Percentiles rank a stretch among this genome's conserved stretches.
Evolutionary conservation across 352 stramenopile genomes (phyloP).

Genomic region (Phytophthora litchii): DNA sequence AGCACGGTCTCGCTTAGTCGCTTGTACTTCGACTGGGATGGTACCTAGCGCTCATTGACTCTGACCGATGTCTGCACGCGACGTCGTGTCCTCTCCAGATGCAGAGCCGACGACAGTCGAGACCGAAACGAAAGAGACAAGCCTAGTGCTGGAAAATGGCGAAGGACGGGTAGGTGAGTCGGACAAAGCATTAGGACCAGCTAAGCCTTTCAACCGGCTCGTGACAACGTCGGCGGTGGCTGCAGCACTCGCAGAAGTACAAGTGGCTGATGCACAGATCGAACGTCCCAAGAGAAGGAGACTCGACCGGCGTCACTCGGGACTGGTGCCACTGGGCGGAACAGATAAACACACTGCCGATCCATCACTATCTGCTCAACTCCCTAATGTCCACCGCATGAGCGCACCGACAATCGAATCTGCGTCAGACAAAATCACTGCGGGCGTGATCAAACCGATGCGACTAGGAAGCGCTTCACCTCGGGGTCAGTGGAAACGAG

Average conservation of each 20-base stretch:
- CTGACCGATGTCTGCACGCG: conserved; percentile 17
- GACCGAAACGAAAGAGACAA: background rate
- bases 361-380: background rate
- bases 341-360: conserved; percentile 1
- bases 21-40: conserved; percentile 26
- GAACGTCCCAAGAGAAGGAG: conserved; percentile 23
- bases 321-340: conserved; percentile 9
- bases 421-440: no score
- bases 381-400: conserved; percentile 4
- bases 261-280: conserved; percentile 14
- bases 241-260: conserved; percentile 31
- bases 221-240: conserved; percentile 31
- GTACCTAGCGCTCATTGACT: conserved; percentile 18
- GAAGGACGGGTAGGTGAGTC: background rate
- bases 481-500: conserved; percentile 22
- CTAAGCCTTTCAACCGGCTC: conserved; percentile 23
- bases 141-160: conserved; percentile 1
- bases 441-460: conserved; percentile 12
- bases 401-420: conserved; percentile 14
- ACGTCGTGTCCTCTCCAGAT: conserved; percentile 5
- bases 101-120: background rate
- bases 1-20: background rate
- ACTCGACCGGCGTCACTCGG: conserved; percentile 23
- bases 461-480: conserved; percentile 14
- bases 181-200: conserved; percentile 9